Evolutionary conservation across 306 rosid genomes (phyloP).

Genomic region (Quercus berberidifolia): DNA sequence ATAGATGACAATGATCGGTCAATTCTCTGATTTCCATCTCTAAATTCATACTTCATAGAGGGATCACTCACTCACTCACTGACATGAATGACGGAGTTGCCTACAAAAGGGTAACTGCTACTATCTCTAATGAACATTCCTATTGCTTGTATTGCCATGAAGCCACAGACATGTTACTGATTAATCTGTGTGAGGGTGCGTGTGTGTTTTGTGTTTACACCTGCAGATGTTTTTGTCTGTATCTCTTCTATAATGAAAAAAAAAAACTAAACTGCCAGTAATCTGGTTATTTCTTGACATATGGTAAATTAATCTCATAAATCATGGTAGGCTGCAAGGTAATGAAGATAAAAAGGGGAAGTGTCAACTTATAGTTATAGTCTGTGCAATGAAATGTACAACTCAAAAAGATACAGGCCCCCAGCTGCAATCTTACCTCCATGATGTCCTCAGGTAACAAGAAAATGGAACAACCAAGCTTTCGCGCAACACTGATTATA

Average conservation of each 20-base stretch:
- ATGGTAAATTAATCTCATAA: background rate
- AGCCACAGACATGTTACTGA: background rate
- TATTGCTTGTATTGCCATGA: background rate
- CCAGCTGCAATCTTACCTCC: conserved; percentile 57
- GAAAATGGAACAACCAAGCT: conserved; percentile 95
- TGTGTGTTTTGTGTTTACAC: background rate
- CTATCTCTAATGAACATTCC: background rate
- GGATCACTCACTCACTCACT: background rate
- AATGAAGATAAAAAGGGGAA: background rate
- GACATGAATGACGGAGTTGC: background rate
- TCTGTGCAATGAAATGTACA: background rate
- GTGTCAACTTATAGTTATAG: background rate
- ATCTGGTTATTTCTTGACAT: background rate
- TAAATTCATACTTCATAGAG: background rate
- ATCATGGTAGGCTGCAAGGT: background rate
- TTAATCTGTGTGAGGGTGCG: no score
- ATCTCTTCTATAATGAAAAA: background rate
- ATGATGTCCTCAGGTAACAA: conserved; percentile 91
- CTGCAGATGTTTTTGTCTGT: background rate
- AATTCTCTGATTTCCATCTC: background rate
- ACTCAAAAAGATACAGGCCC: background rate
- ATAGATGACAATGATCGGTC: background rate
- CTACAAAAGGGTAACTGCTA: background rate
- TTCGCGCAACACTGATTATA: conserved; percentile 89
- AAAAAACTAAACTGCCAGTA: background rate